A percentile compares a stretch with the other conserved stretches of the same genome.
Conservation (phyloP, 2,329 filamentous ascomycete species). For the Talaromyces marneffei region DNA sequence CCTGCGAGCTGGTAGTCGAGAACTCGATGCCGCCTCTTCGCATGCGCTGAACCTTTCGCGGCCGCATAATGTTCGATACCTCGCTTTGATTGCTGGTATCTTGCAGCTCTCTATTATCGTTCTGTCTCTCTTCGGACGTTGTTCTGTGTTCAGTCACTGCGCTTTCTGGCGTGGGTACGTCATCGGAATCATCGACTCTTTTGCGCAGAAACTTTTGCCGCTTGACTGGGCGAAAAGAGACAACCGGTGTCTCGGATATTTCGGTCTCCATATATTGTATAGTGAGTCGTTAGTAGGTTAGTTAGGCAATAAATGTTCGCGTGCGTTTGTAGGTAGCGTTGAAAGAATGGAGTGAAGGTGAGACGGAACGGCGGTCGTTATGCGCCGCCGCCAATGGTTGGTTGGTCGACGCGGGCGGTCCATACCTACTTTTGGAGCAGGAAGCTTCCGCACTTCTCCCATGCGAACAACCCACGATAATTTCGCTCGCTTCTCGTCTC, state of each 20-base stretch:
- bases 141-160: constrained; percentile 14
- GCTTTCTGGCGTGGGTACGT: constrained; percentile 14
- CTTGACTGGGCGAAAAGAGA: constrained; percentile 46
- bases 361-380: no score
- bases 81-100: constrained; percentile 17
- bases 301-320: background rate
- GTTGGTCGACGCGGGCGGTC: background rate
- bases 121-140: constrained; percentile 9
- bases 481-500: background rate
- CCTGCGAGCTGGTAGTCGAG: constrained; percentile 28
- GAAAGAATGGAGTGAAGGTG: background rate
- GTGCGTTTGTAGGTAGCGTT: background rate
- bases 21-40: constrained; percentile 45
- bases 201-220: constrained; percentile 48
- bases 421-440: background rate
- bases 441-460: background rate
- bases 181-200: constrained; percentile 27
- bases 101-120: constrained; percentile 15
- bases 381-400: constrained; percentile 2
- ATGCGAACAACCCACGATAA: constrained; percentile 1
- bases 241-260: constrained; percentile 20
- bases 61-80: constrained; percentile 32
- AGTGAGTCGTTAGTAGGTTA: no score
- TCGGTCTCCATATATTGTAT: constrained; percentile 27
- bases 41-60: constrained; percentile 32